Evolutionary conservation across 2,329 filamentous ascomycete genomes (phyloP).

Genomic region (Huntiella savannae): DNA sequence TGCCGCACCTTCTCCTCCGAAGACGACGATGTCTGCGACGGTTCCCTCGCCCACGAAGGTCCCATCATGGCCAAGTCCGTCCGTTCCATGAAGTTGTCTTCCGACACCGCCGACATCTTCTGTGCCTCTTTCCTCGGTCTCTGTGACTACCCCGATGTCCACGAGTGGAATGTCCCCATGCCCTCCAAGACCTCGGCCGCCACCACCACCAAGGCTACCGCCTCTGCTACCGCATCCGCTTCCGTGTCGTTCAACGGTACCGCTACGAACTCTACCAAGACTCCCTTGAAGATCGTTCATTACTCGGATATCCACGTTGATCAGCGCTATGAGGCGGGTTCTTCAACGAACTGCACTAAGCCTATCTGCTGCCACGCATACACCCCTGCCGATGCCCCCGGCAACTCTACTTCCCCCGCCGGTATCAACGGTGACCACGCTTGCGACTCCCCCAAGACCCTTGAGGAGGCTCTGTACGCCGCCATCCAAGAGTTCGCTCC

Average conservation of each 20-base stretch:
- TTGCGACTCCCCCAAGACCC: constrained; percentile 30
- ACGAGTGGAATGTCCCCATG: constrained; percentile 21
- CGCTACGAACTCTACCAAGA: constrained; percentile 13
- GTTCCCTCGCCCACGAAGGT: constrained; percentile 30
- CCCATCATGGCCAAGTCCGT: constrained; percentile 32
- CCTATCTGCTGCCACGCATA: constrained; percentile 39
- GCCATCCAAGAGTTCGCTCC: constrained; percentile 28
- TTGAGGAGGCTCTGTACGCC: constrained; percentile 36
- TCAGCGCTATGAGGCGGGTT: constrained; percentile 31
- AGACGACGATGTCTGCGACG: constrained; percentile 36
- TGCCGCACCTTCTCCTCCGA: constrained; percentile 23
- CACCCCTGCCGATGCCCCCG: constrained; percentile 26
- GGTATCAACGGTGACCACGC: constrained; percentile 32
- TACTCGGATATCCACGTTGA: constrained; percentile 43
- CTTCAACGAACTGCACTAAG: constrained; percentile 35
- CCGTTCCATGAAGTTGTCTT: constrained; percentile 27
- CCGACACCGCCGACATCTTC: constrained; percentile 30
- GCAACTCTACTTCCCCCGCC: constrained; percentile 28
- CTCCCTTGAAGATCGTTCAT: constrained; percentile 35
- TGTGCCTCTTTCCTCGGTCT: constrained; percentile 35
- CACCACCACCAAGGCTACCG: constrained; percentile 8
- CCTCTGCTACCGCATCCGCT: constrained; percentile 11
- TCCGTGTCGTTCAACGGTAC: not conserved
- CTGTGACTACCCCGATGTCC: constrained; percentile 29
- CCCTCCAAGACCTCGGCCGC: not conserved